Percentiles rank a stretch among this genome's conserved stretches.
Conservation (phyloP, 176 grass and related monocot genomes). For the Leersia perrieri region DNA sequence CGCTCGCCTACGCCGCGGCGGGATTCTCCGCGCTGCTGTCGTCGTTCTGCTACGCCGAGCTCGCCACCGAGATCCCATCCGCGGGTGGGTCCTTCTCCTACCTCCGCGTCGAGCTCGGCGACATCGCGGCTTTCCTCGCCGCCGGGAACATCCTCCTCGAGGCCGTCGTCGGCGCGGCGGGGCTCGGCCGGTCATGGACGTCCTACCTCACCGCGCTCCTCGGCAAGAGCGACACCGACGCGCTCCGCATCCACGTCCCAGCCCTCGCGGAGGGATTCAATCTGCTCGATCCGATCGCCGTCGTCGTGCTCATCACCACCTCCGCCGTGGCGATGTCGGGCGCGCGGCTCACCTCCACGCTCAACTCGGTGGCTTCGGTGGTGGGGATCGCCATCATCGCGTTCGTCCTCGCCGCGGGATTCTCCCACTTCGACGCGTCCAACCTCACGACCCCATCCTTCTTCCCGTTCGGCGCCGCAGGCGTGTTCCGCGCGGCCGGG, state of each 20-base stretch:
- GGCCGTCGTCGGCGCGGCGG: conserved; percentile 42
- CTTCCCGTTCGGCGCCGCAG: conserved; percentile 47
- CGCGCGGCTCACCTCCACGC: conserved; percentile 36
- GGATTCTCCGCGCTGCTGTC: conserved; percentile 51
- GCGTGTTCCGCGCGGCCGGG: conserved; percentile 45
- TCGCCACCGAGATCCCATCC: conserved; percentile 57
- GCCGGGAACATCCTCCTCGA: conserved; percentile 59
- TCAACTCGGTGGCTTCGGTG: conserved; percentile 37
- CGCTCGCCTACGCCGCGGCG: conserved; percentile 45
- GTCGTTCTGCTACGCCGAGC: conserved; percentile 51
- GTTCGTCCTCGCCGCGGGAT: conserved; percentile 44
- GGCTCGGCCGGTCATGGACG: conserved; percentile 50
- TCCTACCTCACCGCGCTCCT: conserved; percentile 55
- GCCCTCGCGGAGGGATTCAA: conserved; percentile 42
- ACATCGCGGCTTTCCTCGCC: conserved; percentile 49
- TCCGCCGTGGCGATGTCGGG: conserved; percentile 39
- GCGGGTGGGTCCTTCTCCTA: conserved; percentile 57
- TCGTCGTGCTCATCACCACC: conserved; percentile 31
- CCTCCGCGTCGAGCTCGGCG: conserved; percentile 53
- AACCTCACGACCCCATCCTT: conserved; percentile 54
- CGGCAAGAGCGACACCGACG: conserved; percentile 36
- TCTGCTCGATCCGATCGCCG: conserved; percentile 52
- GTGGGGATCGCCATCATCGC: conserved; percentile 41
- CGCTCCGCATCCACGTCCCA: conserved; percentile 43
- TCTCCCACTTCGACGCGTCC: conserved; percentile 30